Evolutionary conservation across 768 basidiomycete species (phyloP), one percentile per base, ranked within the genome.

Genomic region (Exsudoporus frostii): DNA sequence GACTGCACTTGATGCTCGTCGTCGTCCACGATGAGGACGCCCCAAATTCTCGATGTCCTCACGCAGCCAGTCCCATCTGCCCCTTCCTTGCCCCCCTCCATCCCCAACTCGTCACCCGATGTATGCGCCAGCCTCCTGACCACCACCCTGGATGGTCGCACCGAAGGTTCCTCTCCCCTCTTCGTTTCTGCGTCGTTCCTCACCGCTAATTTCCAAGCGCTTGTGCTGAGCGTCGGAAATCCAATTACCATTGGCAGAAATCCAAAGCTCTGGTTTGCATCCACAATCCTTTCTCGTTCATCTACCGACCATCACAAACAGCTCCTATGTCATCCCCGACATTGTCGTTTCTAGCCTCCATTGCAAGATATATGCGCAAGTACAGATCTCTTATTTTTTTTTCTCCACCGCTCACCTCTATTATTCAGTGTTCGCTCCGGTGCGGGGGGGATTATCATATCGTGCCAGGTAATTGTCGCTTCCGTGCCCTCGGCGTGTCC

Each of bases 311-410:
- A n/a, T 15, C 24, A 27, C 50, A 45, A 45, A 40, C 45, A 74
- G 74, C 57, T 73, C 86, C 37, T 92, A 91, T 59, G 78, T 88
- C 27, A 72, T 90, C 29, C 64, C 78, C 19, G 84, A 88, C 47
- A 62, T 71, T 15, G 76, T 80, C 37, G 82, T 91, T 19, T 92
- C 90, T 5, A 81, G 77, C 43, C 60, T 88, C 33, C 86, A 89
- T 66, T 90, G 86, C 76, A 87, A 85, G 67, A 68, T 88, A 77
- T 85, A 89, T 79, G 90, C 86, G 90, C 87, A 61, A 65, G 80
- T 73, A 7, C 39, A 38, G 17, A 43, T 38, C 0, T 33, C 8
- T 8, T 55, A 43, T 29, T 27, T 1, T 20, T n/a, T 25, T 29
- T 0, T 32, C 7, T 4, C 14, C 40, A 24, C 8, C 8, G 11